These are phyloP conservation scores for Linum lewisii DNA, from an alignment of 345 rosid genomes.

Conservation along the genomic window DNA sequence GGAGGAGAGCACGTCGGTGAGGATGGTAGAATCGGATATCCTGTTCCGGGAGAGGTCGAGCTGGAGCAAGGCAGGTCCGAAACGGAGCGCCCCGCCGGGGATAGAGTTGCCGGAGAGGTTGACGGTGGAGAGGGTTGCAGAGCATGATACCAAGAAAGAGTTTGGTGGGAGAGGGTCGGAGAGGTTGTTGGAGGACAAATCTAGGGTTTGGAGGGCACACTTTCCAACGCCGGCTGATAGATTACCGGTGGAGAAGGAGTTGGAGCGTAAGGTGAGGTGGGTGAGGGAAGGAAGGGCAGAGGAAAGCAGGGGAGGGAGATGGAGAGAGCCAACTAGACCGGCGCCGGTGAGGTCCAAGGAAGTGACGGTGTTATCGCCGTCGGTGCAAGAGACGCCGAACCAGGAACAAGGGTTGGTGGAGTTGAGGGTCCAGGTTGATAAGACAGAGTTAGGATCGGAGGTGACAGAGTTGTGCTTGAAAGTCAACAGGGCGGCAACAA, in stretches of 20 bases:
- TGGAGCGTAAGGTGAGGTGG: constrained; percentile 40
- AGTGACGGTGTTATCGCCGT: constrained; percentile 38
- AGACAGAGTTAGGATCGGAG: constrained; percentile 46
- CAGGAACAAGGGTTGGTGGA: constrained; percentile 45
- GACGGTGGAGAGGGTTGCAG: too few species aligned
- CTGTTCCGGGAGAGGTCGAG: constrained; percentile 48
- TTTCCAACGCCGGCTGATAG: constrained; percentile 26
- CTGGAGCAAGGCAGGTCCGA: constrained; percentile 38
- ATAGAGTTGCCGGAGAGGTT: too few species aligned
- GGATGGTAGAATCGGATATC: constrained; percentile 35
- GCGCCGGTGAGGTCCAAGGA: constrained; percentile 48
- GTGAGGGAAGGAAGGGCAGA: constrained; percentile 39
- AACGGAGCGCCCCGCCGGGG: constrained; percentile 34
- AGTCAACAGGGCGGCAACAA: constrained; percentile 30
- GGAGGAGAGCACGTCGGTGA: constrained; percentile 37
- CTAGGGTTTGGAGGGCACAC: too few species aligned
- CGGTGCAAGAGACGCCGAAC: constrained; percentile 70
- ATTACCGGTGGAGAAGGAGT: constrained; percentile 41
- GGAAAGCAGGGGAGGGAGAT: constrained; percentile 44
- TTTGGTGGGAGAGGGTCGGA: too few species aligned
- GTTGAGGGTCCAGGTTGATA: constrained; percentile 44
- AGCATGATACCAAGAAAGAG: too few species aligned
- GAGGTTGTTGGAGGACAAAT: constrained; percentile 60
- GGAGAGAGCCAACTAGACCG: constrained; percentile 41
- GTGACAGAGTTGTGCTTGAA: constrained; percentile 56